Percentiles rank a stretch among this genome's conserved stretches.
phyloP scores from a whole-genome alignment of 202 grass and related monocot genomes.

The Schoenoplectus triqueter region DNA sequence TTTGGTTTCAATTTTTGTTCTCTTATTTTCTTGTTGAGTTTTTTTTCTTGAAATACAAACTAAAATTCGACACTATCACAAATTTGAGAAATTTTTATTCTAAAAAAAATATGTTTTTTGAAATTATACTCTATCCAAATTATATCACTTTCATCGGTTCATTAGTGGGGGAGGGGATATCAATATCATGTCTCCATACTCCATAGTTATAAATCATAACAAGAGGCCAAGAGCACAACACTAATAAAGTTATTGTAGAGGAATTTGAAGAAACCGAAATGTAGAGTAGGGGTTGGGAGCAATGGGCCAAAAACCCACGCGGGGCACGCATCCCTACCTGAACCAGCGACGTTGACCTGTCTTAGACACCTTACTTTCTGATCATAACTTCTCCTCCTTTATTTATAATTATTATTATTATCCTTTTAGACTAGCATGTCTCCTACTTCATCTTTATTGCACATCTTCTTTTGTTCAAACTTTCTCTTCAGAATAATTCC shows the following conservation, averaged over 20 bases:
- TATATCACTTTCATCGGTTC: too few relatives aligned
- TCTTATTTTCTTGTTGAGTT: too few relatives aligned
- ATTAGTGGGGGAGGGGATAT: too few relatives aligned
- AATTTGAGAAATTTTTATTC: too few relatives aligned
- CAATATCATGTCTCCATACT: too few relatives aligned
- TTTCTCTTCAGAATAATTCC: neutral
- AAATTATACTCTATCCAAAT: too few relatives aligned
- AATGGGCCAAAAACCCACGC: slow-evolving; percentile 38
- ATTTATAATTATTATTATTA: slow-evolving; percentile 30
- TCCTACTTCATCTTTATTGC: neutral
- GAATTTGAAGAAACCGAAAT: neutral
- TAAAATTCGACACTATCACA: too few relatives aligned
- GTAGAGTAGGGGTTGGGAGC: neutral
- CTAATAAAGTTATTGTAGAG: neutral
- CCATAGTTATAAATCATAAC: neutral
- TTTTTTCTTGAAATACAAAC: too few relatives aligned
- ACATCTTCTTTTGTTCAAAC: neutral
- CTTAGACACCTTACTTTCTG: slow-evolving; percentile 28
- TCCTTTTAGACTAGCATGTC: neutral
- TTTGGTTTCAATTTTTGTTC: too few relatives aligned
- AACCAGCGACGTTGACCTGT: slow-evolving; percentile 35
- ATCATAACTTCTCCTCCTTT: slow-evolving; percentile 27
- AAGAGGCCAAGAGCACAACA: too few relatives aligned
- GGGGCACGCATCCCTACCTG: slow-evolving; percentile 32
- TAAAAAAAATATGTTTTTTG: too few relatives aligned